These are phyloP conservation scores for Entomortierella chlamydospora DNA, from an alignment of 192 early-diverging fungal species.

Conservation along the genomic window DNA sequence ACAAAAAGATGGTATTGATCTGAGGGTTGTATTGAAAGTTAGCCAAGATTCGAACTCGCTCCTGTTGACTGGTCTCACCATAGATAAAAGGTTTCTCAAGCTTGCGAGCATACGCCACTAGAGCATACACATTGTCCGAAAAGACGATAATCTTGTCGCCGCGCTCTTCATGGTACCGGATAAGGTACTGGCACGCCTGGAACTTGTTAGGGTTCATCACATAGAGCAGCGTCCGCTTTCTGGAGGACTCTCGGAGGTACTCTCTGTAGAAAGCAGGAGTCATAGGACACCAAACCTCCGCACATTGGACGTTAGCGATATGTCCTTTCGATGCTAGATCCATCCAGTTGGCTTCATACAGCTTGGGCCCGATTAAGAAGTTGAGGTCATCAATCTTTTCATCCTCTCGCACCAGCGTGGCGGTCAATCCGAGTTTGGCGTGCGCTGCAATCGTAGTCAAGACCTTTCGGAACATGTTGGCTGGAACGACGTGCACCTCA, in stretches of 20 bases:
- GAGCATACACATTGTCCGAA: conserved; percentile 98
- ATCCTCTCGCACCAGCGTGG: conserved; percentile 98
- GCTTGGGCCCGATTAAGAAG: conserved; percentile 98
- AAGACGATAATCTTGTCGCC: conserved; percentile 99
- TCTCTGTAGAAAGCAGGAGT: conserved; percentile 95
- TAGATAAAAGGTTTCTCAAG: conserved; percentile 89
- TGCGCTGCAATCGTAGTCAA: conserved; percentile 93
- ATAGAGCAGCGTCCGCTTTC: conserved; percentile 89
- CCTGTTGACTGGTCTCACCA: conserved; percentile 89
- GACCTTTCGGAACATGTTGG: conserved; percentile 95
- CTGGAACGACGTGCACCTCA: conserved; percentile 99
- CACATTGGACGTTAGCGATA: conserved; percentile 98
- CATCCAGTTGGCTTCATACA: conserved; percentile 99
- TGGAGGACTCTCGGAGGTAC: conserved; percentile 84
- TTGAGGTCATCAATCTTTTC: conserved; percentile 98
- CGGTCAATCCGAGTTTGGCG: conserved; percentile 96
- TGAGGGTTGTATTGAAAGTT: conserved; percentile 95
- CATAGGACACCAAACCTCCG: conserved; percentile 99
- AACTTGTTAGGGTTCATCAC: conserved; percentile 99
- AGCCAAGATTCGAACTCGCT: conserved; percentile 91
- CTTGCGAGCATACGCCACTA: conserved; percentile 90
- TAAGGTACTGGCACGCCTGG: conserved; percentile 97
- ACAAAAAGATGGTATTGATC: conserved; percentile 90
- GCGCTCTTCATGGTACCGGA: conserved; percentile 89
- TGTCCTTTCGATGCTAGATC: conserved; percentile 96